Conservation (phyloP, 768 basidiomycete species). For the Cytidiella melzeri region DNA sequence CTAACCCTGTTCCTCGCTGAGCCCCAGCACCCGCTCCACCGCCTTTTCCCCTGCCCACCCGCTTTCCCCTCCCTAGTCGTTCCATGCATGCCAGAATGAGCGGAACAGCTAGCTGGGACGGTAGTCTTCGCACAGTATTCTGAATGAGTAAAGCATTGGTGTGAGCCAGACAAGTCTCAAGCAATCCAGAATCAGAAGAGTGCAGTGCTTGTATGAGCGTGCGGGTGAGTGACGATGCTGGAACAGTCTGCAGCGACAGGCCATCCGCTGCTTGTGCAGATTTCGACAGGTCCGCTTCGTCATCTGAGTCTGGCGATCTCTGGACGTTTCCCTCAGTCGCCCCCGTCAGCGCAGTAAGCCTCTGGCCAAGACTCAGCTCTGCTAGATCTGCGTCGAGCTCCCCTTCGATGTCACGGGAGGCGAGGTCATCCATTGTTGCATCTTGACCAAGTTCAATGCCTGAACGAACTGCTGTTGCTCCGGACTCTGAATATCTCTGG, state of each 20-base stretch:
- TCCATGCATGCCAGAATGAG: slow-evolving; percentile 87
- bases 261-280: slow-evolving; percentile 5
- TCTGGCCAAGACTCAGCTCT: slow-evolving; percentile 88
- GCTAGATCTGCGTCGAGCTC: slow-evolving; percentile 78
- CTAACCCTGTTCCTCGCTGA: slow-evolving; percentile 63
- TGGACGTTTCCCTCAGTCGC: slow-evolving; percentile 31
- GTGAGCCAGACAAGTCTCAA: slow-evolving; percentile 84
- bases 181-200: slow-evolving; percentile 81
- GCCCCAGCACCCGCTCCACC: slow-evolving; percentile 75
- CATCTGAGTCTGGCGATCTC: slow-evolving; percentile 41
- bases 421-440: slow-evolving; percentile 42
- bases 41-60: slow-evolving; percentile 68
- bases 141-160: slow-evolving; percentile 76
- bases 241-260: slow-evolving; percentile 37
- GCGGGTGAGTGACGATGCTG: slow-evolving; percentile 84
- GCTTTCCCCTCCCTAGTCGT: slow-evolving; percentile 69
- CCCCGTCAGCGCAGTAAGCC: slow-evolving; percentile 69
- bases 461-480: slow-evolving; percentile 56
- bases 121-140: slow-evolving; percentile 82
- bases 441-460: slow-evolving; percentile 62
- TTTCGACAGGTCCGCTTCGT: slow-evolving; percentile 28
- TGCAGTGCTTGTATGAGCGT: slow-evolving; percentile 96
- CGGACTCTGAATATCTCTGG: slow-evolving; percentile 64
- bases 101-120: slow-evolving; percentile 80
- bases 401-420: slow-evolving; percentile 51